Base-by-base conservation (phyloP, 371 early-diverging fungal genomes). In the Lichtheimia ramosa region DNA sequence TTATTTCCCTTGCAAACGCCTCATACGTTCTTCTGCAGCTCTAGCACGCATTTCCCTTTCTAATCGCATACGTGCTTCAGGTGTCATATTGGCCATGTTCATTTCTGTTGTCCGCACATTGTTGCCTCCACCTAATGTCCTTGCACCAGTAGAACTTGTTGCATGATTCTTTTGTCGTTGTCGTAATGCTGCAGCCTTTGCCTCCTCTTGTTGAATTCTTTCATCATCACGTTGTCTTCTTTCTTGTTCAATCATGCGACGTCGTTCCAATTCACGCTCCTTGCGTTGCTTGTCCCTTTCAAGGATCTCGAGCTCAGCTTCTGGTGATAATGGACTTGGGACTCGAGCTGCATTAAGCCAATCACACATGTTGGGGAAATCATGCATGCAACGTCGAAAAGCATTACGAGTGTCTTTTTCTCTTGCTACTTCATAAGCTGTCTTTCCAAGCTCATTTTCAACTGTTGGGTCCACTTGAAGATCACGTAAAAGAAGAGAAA, bases 21-120 rank as follows among this genome's bases (percentile, higher is more conserved):
- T 56, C 61, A 89, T 72, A 60, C 91, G 71, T 25, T 89, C 85
- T 62, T 92, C 92, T 8, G 90, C 90, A 0, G 95, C 95, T 64
- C 84, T 74, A 20, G 92, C 91, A 52, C 94, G 69, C 57, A 89
- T 85, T 62, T 95, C 94, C 34, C 94, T 79, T 61, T 95, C 96
- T 24, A 92, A 62, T n/a, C 88, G 77, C 69, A 82, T 83, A 24
- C 92, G 81, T 51, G 81, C 77, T 61, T 89, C 92, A 0, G 92
- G 90, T n/a, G 92, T 84, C 77, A 93, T 79, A 5, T 73, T 76
- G 0, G 82, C 76, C 46, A 68, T 68, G 41, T 69, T 74, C 54
- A 71, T 51, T 65, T 70, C 48, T 3, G 62, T 28, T 18, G 43
- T 21, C 48, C 40, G 20, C 43, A 41, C 48, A 16, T 28, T 39